phyloP scores from a whole-genome alignment of 495 filamentous ascomycete genomes.

The Aspergillus incahuasiensis region DNA sequence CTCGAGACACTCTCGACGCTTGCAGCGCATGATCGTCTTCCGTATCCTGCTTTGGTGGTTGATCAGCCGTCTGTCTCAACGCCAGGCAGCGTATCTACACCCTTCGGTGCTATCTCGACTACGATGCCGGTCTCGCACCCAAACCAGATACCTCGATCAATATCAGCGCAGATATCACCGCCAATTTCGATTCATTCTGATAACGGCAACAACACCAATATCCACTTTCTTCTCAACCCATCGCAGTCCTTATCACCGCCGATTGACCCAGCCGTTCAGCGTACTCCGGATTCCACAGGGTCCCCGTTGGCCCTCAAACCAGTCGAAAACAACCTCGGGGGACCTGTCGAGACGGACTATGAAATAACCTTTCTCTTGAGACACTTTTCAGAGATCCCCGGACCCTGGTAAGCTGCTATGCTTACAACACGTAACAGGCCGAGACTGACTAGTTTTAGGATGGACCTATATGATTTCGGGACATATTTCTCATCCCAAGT shows the following conservation, averaged over 20 bases:
- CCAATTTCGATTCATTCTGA: constrained; percentile 35
- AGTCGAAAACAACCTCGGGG: constrained; percentile 20
- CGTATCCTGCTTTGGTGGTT: constrained; percentile 25
- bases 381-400: constrained; percentile 57
- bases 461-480: constrained; percentile 59
- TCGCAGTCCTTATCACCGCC: constrained; percentile 44
- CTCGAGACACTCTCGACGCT: constrained; percentile 55
- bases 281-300: constrained; percentile 27
- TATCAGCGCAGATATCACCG: constrained; percentile 36
- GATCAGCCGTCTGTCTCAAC: constrained; percentile 20
- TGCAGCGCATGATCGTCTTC: constrained; percentile 48
- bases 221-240: constrained; percentile 58
- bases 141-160: constrained; percentile 25
- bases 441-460: constrained; percentile 41
- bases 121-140: constrained; percentile 35
- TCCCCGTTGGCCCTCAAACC: constrained; percentile 28
- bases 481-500: constrained; percentile 57
- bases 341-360: constrained; percentile 44
- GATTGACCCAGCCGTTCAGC: constrained; percentile 41
- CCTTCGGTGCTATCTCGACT: constrained; percentile 17
- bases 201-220: constrained; percentile 44
- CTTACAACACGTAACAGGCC: not conserved
- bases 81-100: constrained; percentile 11
- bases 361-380: constrained; percentile 58
- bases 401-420: constrained; percentile 45